Percentiles rank a stretch among this genome's conserved stretches.
Conservation (phyloP, 2,329 filamentous ascomycete species). For the Colletotrichum orchidophilum region DNA sequence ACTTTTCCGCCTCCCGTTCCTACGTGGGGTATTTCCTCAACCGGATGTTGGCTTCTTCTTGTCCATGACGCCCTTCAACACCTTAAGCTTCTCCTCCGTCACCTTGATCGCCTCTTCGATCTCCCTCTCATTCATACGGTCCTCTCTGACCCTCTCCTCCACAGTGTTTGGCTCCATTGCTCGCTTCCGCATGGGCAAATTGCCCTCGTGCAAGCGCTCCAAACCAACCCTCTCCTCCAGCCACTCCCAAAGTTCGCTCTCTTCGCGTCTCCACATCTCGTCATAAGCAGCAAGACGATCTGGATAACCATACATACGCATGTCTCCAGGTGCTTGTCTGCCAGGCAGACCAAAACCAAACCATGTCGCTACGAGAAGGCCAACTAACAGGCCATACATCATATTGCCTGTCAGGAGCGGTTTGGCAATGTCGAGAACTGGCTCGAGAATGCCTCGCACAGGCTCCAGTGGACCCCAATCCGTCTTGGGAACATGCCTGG, state of each 20-base stretch:
- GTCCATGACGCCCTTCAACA: slow-evolving; percentile 78
- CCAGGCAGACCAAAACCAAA: slow-evolving; percentile 68
- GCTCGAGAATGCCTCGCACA: slow-evolving; percentile 73
- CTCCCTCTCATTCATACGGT: slow-evolving; percentile 75
- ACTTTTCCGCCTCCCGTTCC: slow-evolving; percentile 14
- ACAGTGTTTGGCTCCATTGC: slow-evolving; percentile 64
- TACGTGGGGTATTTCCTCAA: slow-evolving; percentile 25
- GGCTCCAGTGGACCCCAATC: slow-evolving; percentile 88
- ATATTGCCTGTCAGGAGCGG: slow-evolving; percentile 81
- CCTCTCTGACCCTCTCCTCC: slow-evolving; percentile 67
- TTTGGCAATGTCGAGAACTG: slow-evolving; percentile 73
- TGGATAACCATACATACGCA: slow-evolving; percentile 57
- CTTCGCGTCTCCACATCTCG: slow-evolving; percentile 89
- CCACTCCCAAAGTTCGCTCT: slow-evolving; percentile 93
- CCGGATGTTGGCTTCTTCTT: slow-evolving; percentile 54
- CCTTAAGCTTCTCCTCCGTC: slow-evolving; percentile 84
- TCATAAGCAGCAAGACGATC: slow-evolving; percentile 87
- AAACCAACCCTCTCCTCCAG: slow-evolving; percentile 86
- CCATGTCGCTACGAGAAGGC: slow-evolving; percentile 79
- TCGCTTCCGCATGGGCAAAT: slow-evolving; percentile 54
- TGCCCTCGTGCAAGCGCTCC: slow-evolving; percentile 61
- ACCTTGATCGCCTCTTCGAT: slow-evolving; percentile 83
- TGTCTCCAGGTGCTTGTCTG: slow-evolving; percentile 38
- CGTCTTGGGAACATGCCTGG: slow-evolving; percentile 54
- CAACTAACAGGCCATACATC: slow-evolving; percentile 77